Evolutionary conservation across 1,284 basidiomycete genomes (phyloP).

Genomic region (Rhizoctonia solani): DNA sequence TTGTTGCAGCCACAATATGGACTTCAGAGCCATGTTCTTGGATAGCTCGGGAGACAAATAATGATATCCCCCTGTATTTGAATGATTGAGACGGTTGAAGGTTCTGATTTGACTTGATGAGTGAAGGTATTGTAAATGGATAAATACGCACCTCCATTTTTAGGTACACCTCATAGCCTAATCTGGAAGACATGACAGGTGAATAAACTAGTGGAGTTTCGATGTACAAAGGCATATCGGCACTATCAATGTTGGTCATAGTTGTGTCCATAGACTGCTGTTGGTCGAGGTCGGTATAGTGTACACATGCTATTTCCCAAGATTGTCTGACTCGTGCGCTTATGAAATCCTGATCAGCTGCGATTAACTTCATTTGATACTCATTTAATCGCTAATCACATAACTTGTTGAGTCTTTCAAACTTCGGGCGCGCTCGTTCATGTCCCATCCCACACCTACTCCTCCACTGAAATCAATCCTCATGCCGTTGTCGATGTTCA

Average conservation of each 20-base stretch:
- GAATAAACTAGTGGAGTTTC: constrained; percentile 67
- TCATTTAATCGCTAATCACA: background rate
- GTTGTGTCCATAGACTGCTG: background rate
- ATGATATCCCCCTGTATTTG: constrained; percentile 72
- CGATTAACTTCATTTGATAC: background rate
- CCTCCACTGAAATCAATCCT: constrained; percentile 77
- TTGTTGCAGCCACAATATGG: constrained; percentile 69
- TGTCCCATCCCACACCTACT: constrained; percentile 59
- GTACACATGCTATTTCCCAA: background rate
- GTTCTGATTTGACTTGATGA: constrained; percentile 51
- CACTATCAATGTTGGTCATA: background rate
- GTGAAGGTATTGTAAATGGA: background rate
- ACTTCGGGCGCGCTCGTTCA: constrained; percentile 62
- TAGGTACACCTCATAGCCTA: constrained; percentile 46
- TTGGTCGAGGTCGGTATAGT: background rate
- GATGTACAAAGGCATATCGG: background rate
- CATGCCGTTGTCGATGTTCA: constrained; percentile 65
- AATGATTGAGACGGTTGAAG: constrained; percentile 73
- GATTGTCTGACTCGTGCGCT: constrained; percentile 14
- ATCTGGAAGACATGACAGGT: constrained; percentile 56
- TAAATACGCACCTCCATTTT: background rate
- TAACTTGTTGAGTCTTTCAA: constrained; percentile 50
- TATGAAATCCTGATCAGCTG: background rate
- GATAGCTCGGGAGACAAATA: constrained; percentile 59
- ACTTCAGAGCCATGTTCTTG: constrained; percentile 55